Evolutionary conservation across 805 yeast species (phyloP).

Genomic region (Yarrowia sp.): DNA sequence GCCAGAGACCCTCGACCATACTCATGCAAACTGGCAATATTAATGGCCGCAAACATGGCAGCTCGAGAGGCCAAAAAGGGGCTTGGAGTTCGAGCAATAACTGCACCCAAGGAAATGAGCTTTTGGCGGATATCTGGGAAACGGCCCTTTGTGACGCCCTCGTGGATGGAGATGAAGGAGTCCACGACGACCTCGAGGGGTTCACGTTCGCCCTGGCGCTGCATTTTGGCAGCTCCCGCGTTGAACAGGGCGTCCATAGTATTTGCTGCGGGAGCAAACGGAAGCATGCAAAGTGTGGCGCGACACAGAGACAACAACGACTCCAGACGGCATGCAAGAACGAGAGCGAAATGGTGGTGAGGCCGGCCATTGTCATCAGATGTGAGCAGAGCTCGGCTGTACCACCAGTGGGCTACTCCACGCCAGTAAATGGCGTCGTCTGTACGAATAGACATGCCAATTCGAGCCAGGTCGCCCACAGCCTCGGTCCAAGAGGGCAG

Average conservation of each 20-base stretch:
- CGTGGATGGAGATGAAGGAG: slow-evolving; percentile 3
- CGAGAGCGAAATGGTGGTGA: slow-evolving; percentile 19
- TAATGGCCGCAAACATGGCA: slow-evolving; percentile 17
- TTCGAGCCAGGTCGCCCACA: slow-evolving; percentile 21
- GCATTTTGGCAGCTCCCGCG: slow-evolving; percentile 24
- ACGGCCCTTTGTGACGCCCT: neutral
- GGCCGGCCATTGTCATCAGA: neutral
- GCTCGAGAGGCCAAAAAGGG: slow-evolving; percentile 20
- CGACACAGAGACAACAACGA: slow-evolving; percentile 17
- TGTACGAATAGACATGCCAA: slow-evolving; percentile 9
- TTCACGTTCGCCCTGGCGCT: slow-evolving; percentile 7
- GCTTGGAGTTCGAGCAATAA: slow-evolving; percentile 16
- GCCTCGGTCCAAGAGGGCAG: slow-evolving; percentile 24
- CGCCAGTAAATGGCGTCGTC: slow-evolving; percentile 22
- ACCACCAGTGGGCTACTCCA: slow-evolving; percentile 26
- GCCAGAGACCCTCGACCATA: slow-evolving; percentile 14
- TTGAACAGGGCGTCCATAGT: slow-evolving; percentile 16
- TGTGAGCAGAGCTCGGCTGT: neutral
- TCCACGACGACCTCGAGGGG: slow-evolving; percentile 22
- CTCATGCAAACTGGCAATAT: slow-evolving; percentile 13
- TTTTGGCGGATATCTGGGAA: slow-evolving; percentile 10
- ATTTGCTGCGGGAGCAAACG: slow-evolving; percentile 1
- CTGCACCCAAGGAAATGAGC: slow-evolving; percentile 3
- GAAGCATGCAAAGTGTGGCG: slow-evolving; percentile 14
- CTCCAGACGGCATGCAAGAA: slow-evolving; percentile 24